Conservation (phyloP, 202 grass and related monocot species). For the Saccharum hybrid region DNA sequence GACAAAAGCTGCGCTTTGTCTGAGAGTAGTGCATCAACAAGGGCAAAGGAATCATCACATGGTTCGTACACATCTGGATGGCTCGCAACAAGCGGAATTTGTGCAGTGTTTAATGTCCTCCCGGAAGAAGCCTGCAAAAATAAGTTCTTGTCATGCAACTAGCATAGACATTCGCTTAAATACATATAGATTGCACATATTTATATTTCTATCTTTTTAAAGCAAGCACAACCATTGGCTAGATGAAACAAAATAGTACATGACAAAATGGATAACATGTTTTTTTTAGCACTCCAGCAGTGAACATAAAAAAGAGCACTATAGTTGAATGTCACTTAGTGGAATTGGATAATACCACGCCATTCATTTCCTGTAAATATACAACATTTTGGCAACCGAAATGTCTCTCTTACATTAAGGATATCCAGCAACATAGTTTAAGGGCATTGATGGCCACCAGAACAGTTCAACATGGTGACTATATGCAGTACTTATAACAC, state of each 20-base stretch:
- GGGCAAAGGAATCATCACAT: conserved; percentile 90
- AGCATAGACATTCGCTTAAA: conserved; percentile 10
- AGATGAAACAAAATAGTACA: not conserved
- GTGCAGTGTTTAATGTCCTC: conserved; percentile 69
- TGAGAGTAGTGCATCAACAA: conserved; percentile 93
- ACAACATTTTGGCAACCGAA: not conserved
- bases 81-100: conserved; percentile 72
- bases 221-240: not conserved
- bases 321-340: not conserved
- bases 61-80: conserved; percentile 95
- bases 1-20: conserved; percentile 69
- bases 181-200: not conserved
- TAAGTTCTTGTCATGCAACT: conserved; percentile 33
- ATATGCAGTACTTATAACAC: not conserved
- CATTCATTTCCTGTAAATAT: not conserved
- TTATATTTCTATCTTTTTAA: not conserved
- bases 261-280: not conserved
- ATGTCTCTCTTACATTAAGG: not conserved
- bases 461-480: not conserved
- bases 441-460: not conserved
- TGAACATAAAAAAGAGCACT: not conserved
- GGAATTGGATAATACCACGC: not conserved
- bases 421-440: not conserved
- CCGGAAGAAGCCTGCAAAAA: conserved; percentile 51
- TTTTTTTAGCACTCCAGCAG: not conserved